Percentiles rank a stretch among this genome's conserved stretches.
Conservation (phyloP, 495 filamentous ascomycete genomes). For the Thermothielavioides terrestris region DNA sequence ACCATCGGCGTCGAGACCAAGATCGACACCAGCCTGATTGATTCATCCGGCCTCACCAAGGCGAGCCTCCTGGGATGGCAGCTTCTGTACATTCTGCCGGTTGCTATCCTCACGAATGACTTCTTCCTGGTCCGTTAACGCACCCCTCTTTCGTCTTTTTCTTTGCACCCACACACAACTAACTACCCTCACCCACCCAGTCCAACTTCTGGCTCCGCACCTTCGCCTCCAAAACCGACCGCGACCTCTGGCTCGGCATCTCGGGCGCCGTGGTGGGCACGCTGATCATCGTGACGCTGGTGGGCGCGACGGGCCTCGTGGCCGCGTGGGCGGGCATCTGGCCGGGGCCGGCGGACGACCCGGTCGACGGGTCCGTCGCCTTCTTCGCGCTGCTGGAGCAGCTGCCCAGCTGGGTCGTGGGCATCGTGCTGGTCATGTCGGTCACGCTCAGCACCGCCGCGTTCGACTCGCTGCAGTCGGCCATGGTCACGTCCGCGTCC, state of each 20-base stretch:
- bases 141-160: too few species aligned
- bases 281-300: slow-evolving; percentile 54
- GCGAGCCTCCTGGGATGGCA: slow-evolving; percentile 63
- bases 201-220: slow-evolving; percentile 73
- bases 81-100: slow-evolving; percentile 65
- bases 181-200: slow-evolving; percentile 2
- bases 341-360: slow-evolving; percentile 42
- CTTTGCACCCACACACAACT: not conserved
- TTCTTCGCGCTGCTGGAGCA: slow-evolving; percentile 65
- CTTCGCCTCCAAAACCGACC: slow-evolving; percentile 70
- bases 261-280: slow-evolving; percentile 53
- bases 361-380: slow-evolving; percentile 51
- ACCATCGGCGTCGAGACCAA: slow-evolving; percentile 61
- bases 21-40: slow-evolving; percentile 57
- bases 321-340: slow-evolving; percentile 64
- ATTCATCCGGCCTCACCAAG: slow-evolving; percentile 50
- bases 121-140: slow-evolving; percentile 50
- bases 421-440: slow-evolving; percentile 67
- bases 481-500: slow-evolving; percentile 66
- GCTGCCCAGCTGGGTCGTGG: slow-evolving; percentile 64
- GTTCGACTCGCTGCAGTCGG: slow-evolving; percentile 65
- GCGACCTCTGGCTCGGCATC: slow-evolving; percentile 62
- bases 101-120: slow-evolving; percentile 67
- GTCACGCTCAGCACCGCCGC: slow-evolving; percentile 63
- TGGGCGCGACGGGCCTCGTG: slow-evolving; percentile 59